A percentile compares a stretch with the other conserved stretches of the same genome.
Conservation (phyloP, 345 rosid species). For the Kandelia obovata region DNA sequence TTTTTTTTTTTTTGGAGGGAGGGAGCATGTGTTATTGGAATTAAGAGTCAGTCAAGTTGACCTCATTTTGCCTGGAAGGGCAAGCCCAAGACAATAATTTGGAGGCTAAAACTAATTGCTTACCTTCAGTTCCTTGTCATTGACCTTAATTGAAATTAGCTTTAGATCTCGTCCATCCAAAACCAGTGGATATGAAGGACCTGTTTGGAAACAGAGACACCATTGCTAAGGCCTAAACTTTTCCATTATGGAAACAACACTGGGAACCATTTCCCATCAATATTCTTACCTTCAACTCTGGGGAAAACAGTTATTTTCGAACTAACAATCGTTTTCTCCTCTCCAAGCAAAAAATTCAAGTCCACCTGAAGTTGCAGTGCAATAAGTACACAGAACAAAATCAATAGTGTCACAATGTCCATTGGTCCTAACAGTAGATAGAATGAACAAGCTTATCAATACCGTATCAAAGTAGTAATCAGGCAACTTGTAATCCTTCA, state of each 20-base stretch:
- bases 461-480: slow-evolving; percentile 89
- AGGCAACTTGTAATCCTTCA: slow-evolving; percentile 90
- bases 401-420: slow-evolving; percentile 15
- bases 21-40: background rate
- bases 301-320: slow-evolving; percentile 74
- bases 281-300: slow-evolving; percentile 65
- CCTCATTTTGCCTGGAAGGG: background rate
- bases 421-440: background rate
- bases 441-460: slow-evolving; percentile 7
- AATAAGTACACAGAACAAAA: slow-evolving; percentile 14
- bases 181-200: slow-evolving; percentile 68
- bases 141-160: slow-evolving; percentile 70
- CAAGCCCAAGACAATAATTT: background rate
- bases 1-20: too few species aligned
- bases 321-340: slow-evolving; percentile 88
- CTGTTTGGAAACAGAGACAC: slow-evolving; percentile 28
- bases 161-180: slow-evolving; percentile 80
- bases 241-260: slow-evolving; percentile 1
- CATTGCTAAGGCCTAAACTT: background rate
- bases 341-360: slow-evolving; percentile 74
- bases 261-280: background rate
- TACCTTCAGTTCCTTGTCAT: slow-evolving; percentile 68
- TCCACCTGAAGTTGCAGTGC: slow-evolving; percentile 56
- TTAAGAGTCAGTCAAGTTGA: background rate
- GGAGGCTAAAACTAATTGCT: slow-evolving; percentile 8